Evolutionary conservation across 768 basidiomycete genomes (phyloP).

Genomic region (Suillus weaverae): DNA sequence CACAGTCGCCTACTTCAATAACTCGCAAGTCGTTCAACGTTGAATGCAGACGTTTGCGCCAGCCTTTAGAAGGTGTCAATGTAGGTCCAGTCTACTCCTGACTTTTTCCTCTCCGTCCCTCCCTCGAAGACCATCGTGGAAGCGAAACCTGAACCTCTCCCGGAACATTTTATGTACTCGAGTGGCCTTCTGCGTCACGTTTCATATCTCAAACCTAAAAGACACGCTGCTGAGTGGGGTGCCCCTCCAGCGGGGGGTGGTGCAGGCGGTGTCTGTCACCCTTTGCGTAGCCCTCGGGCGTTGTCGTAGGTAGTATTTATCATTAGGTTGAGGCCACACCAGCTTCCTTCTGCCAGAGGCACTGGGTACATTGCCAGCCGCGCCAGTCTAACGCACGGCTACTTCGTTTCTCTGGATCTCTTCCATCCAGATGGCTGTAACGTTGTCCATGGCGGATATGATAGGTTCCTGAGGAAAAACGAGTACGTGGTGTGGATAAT

Average conservation of each 20-base stretch:
- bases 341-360: no score
- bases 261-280: no score
- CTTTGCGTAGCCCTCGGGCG: no score
- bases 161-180: neutral
- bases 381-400: no score
- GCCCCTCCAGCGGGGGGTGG: no score
- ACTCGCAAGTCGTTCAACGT: neutral
- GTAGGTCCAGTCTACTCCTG: neutral
- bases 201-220: neutral
- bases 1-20: neutral
- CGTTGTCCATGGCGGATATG: conserved; percentile 50
- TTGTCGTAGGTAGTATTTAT: no score
- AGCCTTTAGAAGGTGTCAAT: neutral
- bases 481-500: neutral
- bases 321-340: no score
- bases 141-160: neutral
- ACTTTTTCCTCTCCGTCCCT: neutral
- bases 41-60: neutral
- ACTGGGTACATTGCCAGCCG: no score
- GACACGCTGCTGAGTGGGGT: neutral
- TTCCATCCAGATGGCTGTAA: conserved; percentile 59
- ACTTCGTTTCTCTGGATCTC: conserved; percentile 39
- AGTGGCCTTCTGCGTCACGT: neutral
- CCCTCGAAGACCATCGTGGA: neutral
- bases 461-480: neutral